Evolutionary conservation across 306 rosid genomes (phyloP).

Genomic region (Vigna reflexopilosa): DNA sequence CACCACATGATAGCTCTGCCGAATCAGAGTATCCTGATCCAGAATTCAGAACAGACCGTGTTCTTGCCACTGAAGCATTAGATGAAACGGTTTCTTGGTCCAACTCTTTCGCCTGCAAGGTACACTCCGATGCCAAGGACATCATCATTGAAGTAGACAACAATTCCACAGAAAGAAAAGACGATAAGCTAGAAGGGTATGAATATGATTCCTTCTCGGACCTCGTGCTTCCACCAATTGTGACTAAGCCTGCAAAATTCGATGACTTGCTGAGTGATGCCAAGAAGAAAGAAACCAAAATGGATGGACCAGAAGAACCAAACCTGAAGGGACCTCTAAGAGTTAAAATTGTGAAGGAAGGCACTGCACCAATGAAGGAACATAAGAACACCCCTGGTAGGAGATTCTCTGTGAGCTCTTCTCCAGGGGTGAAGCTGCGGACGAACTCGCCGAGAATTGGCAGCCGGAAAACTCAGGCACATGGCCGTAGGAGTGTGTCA

Average conservation of each 20-base stretch:
- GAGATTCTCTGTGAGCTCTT: slow-evolving; percentile 62
- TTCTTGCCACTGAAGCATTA: slow-evolving; percentile 60
- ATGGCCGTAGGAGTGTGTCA: slow-evolving; percentile 56
- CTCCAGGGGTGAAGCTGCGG: slow-evolving; percentile 71
- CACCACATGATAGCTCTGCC: slow-evolving; percentile 51
- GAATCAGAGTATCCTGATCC: slow-evolving; percentile 56
- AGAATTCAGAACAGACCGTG: slow-evolving; percentile 75
- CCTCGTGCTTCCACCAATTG: slow-evolving; percentile 73
- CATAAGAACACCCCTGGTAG: slow-evolving; percentile 47
- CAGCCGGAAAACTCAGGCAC: slow-evolving; percentile 43
- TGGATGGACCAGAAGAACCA: slow-evolving; percentile 20
- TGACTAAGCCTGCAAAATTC: slow-evolving; percentile 62
- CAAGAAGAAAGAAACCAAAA: slow-evolving; percentile 50
- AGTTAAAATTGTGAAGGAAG: slow-evolving; percentile 51
- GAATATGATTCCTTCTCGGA: slow-evolving; percentile 55
- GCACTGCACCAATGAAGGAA: slow-evolving; percentile 10
- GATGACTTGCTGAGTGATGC: slow-evolving; percentile 40
- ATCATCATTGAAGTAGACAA: slow-evolving; percentile 67
- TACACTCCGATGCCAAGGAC: slow-evolving; percentile 48
- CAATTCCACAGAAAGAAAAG: slow-evolving; percentile 49
- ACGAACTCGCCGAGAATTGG: slow-evolving; percentile 67
- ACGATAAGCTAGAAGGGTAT: slow-evolving; percentile 45
- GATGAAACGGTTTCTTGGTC: slow-evolving; percentile 41
- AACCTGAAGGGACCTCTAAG: slow-evolving; percentile 40
- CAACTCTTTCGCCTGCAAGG: slow-evolving; percentile 25